Evolutionary conservation across 164 flowering plant species (phyloP), one percentile per base, ranked within the genome.

Genomic region (Vitis labrusca): DNA sequence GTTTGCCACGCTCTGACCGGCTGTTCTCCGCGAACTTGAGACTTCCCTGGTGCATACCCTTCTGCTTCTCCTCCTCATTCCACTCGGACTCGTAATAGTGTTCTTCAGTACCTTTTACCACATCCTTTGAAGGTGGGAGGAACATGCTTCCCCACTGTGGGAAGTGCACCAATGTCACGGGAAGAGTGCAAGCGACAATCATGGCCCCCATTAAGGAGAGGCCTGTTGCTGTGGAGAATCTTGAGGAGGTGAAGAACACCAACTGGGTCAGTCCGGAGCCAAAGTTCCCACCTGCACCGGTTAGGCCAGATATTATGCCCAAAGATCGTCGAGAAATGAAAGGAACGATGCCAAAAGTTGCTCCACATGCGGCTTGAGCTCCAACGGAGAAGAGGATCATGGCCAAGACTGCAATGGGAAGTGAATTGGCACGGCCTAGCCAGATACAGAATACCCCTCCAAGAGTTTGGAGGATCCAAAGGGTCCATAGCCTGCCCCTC

Each of bases 61-160:
- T 81, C 68, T 80, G 70, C 74, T 76, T 87, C 84, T 91, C 96
- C 15, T 85, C 87, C 62, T 85, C 85, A 19, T 32, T 84, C 91
- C 91, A 91, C 71, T 91, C 97, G 0, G 85, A 69, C 15, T 48
- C 69, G 54, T 89, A 91, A 63, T 89, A 91, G 48, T 73, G 11
- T 56, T 86, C 89, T 66, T 92, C 93, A 0, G 50, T 81, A 0
- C 75, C 66, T 14, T 82, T 83, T 1, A 11, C 61, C 8, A 49
- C 69, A 48, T 85, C 74, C 19, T 71, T 80, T 0, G 97, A 78
- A 0, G 93, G 76, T 0, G 91, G 88, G 11, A 82, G 54, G 76
- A 92, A 86, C 97, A 92, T 92, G 73, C 97, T 80, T 15, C 97
- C 97, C 97, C 94, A 92, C 63, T 89, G 94, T 0, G 97, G 96